Evolutionary conservation across 805 yeast species (phyloP), one percentile per base, ranked within the genome.

Genomic region (Helenozyma rhizophorensis): DNA sequence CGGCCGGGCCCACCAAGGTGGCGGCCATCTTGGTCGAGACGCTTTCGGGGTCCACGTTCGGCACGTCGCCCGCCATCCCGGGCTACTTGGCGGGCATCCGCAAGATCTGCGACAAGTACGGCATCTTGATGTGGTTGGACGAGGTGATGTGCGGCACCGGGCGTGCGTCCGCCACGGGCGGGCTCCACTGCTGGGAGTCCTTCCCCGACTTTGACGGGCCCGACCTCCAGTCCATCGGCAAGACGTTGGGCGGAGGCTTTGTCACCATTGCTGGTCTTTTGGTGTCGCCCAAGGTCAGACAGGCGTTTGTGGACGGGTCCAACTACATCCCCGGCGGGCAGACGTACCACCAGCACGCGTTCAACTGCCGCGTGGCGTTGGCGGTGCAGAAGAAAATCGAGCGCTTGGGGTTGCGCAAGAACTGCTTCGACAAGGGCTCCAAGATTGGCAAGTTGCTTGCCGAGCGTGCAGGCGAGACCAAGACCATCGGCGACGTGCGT

Each of bases 81-180:
- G 45, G 47, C 9, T 40, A 40, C 36, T 35, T 43, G 35, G 30
- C 64, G 35, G 76, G 72, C 10, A 53, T 65, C 25, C 54, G 70
- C 33, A 65, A 58, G 25, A 50, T 74, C 31, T 72, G 77, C 47
- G 66, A 69, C 52, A 73, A 73, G 48, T 73, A 72, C 51, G 78
- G 71, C 27, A 62, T 70, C 24, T 50, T 73, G 25, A 56, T 74
- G 44, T 60, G 70, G 56, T 53, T 72, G 30, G 80, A 74, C 44
- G 80, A 75, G 53, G 74, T 73, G 27, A 72, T 74, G 77, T 72
- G 76, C 48, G 80, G 80, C 21, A 64, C 72, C 23, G 79, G 78
- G 14, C 64, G 80, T 47, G 48, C 52, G 25, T 56, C 65, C 39
- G 75, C 74, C 29, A 52, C 69, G 14, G 69, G 68, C 22, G 42